Conservation (phyloP, 2,329 filamentous ascomycete species). For the Rachicladosporium sp. region DNA sequence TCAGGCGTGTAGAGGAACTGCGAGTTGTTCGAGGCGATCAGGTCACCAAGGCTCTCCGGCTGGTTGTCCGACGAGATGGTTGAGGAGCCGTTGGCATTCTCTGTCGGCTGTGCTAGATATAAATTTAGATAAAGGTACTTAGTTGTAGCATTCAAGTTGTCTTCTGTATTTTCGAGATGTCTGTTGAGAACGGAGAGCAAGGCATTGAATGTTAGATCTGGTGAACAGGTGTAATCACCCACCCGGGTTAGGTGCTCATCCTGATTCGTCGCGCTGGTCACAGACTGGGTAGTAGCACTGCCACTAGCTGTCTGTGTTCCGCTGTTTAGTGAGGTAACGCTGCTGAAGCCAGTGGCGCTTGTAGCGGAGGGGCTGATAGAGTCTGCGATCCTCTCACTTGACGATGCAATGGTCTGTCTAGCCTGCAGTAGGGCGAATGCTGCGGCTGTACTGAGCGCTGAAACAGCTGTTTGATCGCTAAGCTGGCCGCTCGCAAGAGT, state of each 20-base stretch:
- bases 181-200: conserved; percentile 39
- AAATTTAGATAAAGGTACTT: conserved; percentile 46
- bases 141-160: conserved; percentile 42
- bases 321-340: too few species aligned
- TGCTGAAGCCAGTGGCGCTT: background rate
- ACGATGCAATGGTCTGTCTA: conserved; percentile 1
- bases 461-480: background rate
- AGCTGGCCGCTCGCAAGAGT: conserved; percentile 7
- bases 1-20: conserved; percentile 43
- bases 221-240: conserved; percentile 43
- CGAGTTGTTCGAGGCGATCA: conserved; percentile 37
- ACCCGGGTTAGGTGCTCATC: conserved; percentile 24
- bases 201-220: conserved; percentile 37
- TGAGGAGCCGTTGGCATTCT: conserved; percentile 31
- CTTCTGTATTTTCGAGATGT: conserved; percentile 42
- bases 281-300: conserved; percentile 3
- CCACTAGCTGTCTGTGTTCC: background rate
- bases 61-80: conserved; percentile 30
- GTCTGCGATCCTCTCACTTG: background rate
- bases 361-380: background rate
- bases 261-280: conserved; percentile 2
- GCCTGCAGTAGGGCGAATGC: background rate
- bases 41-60: conserved; percentile 35
- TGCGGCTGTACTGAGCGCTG: background rate
- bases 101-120: conserved; percentile 39